Conservation (phyloP, 2,329 filamentous ascomycete genomes). For the Penicillium glabrum region DNA sequence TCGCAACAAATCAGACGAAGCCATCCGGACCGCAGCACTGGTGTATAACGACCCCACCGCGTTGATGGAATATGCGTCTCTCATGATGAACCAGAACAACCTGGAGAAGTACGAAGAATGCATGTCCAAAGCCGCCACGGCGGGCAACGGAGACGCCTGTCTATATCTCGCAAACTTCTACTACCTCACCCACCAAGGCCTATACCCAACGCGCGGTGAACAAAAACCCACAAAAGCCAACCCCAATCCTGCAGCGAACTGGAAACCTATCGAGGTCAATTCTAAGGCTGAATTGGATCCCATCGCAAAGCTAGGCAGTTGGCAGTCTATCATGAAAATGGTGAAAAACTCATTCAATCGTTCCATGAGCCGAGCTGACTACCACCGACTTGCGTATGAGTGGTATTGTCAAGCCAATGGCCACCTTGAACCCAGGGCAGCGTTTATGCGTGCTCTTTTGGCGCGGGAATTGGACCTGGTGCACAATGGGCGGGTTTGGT, state of each 20-base stretch:
- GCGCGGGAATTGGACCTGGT: slow-evolving; percentile 25
- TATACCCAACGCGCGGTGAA: slow-evolving; percentile 20
- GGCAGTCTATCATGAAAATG: background rate
- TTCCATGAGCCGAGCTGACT: slow-evolving; percentile 21
- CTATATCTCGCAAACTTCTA: slow-evolving; percentile 39
- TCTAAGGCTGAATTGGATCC: background rate
- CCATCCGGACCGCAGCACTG: slow-evolving; percentile 26
- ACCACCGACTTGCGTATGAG: slow-evolving; percentile 29
- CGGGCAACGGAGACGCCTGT: slow-evolving; percentile 29
- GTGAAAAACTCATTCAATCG: slow-evolving; percentile 11
- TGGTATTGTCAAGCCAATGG: slow-evolving; percentile 35
- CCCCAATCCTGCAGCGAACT: background rate
- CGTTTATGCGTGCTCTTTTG: slow-evolving; percentile 30
- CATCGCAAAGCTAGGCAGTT: background rate
- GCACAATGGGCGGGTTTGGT: slow-evolving; percentile 13
- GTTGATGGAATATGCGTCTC: slow-evolving; percentile 26
- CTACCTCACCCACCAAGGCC: slow-evolving; percentile 30
- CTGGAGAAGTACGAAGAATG: slow-evolving; percentile 34
- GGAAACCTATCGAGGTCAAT: background rate
- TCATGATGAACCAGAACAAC: slow-evolving; percentile 24
- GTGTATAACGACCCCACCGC: slow-evolving; percentile 33
- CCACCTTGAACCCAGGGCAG: slow-evolving; percentile 20
- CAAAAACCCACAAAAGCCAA: background rate
- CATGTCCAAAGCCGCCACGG: slow-evolving; percentile 34
- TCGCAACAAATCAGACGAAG: slow-evolving; percentile 17